Evolutionary conservation across 345 rosid species (phyloP).

Genomic region (Brassica cretica): DNA sequence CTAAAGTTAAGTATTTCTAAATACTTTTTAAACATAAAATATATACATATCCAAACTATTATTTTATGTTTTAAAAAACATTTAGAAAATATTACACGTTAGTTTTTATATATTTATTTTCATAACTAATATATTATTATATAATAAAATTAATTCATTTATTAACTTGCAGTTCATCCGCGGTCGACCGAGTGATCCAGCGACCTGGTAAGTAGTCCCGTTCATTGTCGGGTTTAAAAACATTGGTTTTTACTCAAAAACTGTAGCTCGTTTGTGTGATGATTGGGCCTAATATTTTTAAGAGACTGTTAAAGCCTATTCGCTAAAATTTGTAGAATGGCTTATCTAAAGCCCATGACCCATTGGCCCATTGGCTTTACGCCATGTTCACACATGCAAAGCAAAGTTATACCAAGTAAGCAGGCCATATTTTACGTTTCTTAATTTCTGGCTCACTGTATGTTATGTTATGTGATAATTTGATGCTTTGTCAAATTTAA

Average conservation of each 20-base stretch:
- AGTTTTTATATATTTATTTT: no score
- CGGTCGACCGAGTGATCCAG: no score
- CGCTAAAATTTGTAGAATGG: not conserved
- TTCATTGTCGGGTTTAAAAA: no score
- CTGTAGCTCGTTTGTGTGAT: not conserved
- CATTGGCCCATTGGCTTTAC: conserved; percentile 17
- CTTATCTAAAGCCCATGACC: not conserved
- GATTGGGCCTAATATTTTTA: not conserved
- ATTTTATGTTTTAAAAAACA: no score
- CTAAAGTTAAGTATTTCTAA: no score
- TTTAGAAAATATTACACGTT: no score
- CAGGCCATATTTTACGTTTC: not conserved
- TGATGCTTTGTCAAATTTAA: not conserved
- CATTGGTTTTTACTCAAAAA: not conserved
- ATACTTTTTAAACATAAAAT: no score
- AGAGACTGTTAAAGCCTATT: not conserved
- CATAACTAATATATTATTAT: no score
- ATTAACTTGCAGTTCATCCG: no score
- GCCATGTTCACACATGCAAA: not conserved
- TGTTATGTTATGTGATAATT: not conserved
- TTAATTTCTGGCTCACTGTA: not conserved
- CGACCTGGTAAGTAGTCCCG: no score
- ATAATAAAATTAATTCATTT: no score
- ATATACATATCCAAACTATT: no score
- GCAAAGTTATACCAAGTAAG: not conserved